These are phyloP conservation scores for Harrya chromipes DNA, from an alignment of 768 basidiomycete genomes.

Conservation along the genomic window DNA sequence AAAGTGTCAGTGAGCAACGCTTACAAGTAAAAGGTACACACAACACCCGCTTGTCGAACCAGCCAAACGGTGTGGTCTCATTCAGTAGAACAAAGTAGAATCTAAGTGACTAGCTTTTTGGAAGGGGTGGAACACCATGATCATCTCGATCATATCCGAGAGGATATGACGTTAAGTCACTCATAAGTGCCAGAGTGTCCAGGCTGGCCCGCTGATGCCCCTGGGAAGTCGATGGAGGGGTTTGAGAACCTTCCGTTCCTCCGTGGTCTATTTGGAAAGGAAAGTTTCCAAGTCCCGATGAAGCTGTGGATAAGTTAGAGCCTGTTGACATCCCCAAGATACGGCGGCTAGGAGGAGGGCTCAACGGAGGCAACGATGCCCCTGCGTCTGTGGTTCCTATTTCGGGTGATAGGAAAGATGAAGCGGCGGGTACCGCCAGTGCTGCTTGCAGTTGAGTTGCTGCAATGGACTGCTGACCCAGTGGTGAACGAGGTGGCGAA, in stretches of 20 bases:
- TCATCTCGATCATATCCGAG: slow-evolving; percentile 60
- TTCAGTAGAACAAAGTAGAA: slow-evolving; percentile 5
- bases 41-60: slow-evolving; percentile 24
- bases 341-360: slow-evolving; percentile 56
- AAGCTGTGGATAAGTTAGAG: slow-evolving; percentile 74
- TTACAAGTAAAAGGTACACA: slow-evolving; percentile 31
- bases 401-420: background rate
- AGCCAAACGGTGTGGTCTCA: slow-evolving; percentile 23
- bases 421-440: background rate
- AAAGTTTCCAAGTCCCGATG: slow-evolving; percentile 80
- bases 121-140: slow-evolving; percentile 23
- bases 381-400: slow-evolving; percentile 24
- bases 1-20: slow-evolving; percentile 15
- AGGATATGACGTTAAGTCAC: slow-evolving; percentile 80
- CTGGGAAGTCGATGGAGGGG: slow-evolving; percentile 36
- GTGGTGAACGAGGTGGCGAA: slow-evolving; percentile 72
- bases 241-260: slow-evolving; percentile 31
- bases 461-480: slow-evolving; percentile 54
- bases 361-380: slow-evolving; percentile 35
- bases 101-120: slow-evolving; percentile 24
- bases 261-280: slow-evolving; percentile 83
- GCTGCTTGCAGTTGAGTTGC: slow-evolving; percentile 13
- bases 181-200: slow-evolving; percentile 81
- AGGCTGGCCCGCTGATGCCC: slow-evolving; percentile 72
- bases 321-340: slow-evolving; percentile 70